Evolutionary conservation across 805 yeast genomes (phyloP), one percentile per base, ranked within the genome.

Genomic region (Wilhelminamyces savonicus): DNA sequence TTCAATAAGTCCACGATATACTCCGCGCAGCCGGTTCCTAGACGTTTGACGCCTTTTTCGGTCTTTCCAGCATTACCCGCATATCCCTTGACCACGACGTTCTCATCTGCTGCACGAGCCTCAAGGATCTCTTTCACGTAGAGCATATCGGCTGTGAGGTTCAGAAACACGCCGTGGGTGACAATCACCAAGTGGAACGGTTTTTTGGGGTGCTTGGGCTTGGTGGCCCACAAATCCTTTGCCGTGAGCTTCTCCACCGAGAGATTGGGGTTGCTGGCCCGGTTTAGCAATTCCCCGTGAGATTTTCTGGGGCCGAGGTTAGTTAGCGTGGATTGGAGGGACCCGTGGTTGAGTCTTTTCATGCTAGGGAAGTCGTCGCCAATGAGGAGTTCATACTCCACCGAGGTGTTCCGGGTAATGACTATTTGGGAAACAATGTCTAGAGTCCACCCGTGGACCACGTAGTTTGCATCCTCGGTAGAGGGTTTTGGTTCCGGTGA

Each of bases 121-220:
- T 51, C 58, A 12, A 65, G 35, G 10, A 52, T 23, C 26, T 65
- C 70, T 24, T 59, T 59, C 13, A 65, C 22, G 27, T 56, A 63
- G 18, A 65, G 44, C 69, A 65, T 62, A 39, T 65, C 71, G 1
- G 69, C 70, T 0, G 68, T 57, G 23, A 62, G 40, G 40, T 65
- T 65, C 13, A 67, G 59, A 34, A 63, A 60, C 2, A 65, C 42
- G 7, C 71, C 71, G 41, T 65, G 71, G 3, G 70, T 65, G n/a
- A 65, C 28, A 5, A 63, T 52, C 11, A 65, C 51, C 27, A 65
- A 44, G 37, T 65, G 71, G 1, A 62, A 48, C 0, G 70, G 69
- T 22, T 41, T 36, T 6, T 34, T 36, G 7, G 53, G 49, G 13
- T 41, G 21, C 8, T 43, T 44, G 6, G 46, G 43, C 20, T 14